Conservation (phyloP, 2,329 filamentous ascomycete genomes). For the Dactylonectria macrodidyma region DNA sequence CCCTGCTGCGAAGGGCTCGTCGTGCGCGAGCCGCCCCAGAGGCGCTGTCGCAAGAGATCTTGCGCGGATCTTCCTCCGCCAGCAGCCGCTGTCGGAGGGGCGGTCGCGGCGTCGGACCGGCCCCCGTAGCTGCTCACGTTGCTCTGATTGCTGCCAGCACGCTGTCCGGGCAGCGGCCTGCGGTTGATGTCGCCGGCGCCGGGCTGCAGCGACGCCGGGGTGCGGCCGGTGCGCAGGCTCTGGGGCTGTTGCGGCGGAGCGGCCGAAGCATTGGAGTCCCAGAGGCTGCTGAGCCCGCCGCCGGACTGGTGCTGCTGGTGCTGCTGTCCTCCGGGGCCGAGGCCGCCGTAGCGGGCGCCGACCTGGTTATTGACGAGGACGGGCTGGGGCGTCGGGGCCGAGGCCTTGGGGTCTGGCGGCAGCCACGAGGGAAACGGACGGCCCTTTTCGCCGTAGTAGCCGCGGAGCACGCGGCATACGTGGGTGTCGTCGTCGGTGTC, state of each 20-base stretch:
- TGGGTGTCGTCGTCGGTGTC: conserved; percentile 92
- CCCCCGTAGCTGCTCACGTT: conserved; percentile 35
- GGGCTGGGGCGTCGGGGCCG: conserved; percentile 68
- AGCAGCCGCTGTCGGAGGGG: conserved; percentile 51
- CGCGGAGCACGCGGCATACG: conserved; percentile 91
- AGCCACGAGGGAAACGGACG: conserved; percentile 88
- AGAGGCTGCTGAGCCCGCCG: conserved; percentile 68
- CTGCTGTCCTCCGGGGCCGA: conserved; percentile 36
- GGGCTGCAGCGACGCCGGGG: conserved; percentile 48
- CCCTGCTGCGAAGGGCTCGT: conserved; percentile 65
- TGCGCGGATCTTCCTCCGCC: conserved; percentile 74
- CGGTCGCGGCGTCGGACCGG: conserved; percentile 43
- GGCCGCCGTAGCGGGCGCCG: conserved; percentile 68
- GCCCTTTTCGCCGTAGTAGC: conserved; percentile 93
- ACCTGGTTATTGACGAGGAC: conserved; percentile 68
- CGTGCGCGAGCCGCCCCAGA: conserved; percentile 76
- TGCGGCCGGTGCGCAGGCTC: conserved; percentile 62
- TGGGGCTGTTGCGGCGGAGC: conserved; percentile 54
- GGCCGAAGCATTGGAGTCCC: conserved; percentile 63
- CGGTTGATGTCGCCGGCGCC: conserved; percentile 52
- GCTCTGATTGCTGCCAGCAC: conserved; percentile 78
- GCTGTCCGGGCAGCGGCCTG: conserved; percentile 54
- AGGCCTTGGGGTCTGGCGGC: conserved; percentile 84
- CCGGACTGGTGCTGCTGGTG: conserved; percentile 46
- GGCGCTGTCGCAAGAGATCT: conserved; percentile 83